A percentile compares a stretch with the other conserved stretches of the same genome.
These are phyloP conservation scores for Boletus barrowsii DNA, from an alignment of 768 basidiomycete species.

Conservation along the genomic window DNA sequence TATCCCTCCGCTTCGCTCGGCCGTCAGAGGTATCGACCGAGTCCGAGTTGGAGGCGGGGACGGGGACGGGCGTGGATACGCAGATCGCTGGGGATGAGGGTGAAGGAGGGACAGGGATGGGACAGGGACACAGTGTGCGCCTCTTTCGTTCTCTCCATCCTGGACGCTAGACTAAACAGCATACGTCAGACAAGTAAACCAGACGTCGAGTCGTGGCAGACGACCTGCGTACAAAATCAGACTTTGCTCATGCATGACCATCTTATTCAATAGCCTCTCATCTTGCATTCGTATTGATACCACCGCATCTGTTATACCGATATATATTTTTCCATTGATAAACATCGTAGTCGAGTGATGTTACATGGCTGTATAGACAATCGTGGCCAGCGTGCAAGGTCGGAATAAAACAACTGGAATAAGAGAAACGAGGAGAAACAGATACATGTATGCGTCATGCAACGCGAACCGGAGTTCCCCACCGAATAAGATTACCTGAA, in stretches of 20 bases:
- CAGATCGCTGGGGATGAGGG: no score
- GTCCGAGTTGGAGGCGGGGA: no score
- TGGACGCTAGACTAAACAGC: no score
- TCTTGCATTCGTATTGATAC: not conserved
- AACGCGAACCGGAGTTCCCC: not conserved
- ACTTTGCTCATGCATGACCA: not conserved
- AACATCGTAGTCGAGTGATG: conserved; percentile 16
- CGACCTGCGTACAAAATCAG: conserved; percentile 1
- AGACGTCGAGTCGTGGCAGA: conserved; percentile 15
- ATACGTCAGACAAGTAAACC: conserved; percentile 1
- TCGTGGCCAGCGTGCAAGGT: conserved; percentile 8
- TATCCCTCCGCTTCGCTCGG: conserved; percentile 25
- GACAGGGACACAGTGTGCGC: not conserved
- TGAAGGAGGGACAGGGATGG: no score
- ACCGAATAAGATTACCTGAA: not conserved
- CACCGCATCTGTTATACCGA: conserved; percentile 1
- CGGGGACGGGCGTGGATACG: no score
- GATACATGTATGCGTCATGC: not conserved
- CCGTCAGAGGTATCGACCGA: conserved; percentile 5
- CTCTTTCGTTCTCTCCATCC: no score
- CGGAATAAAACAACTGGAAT: no score
- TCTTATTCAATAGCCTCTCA: not conserved
- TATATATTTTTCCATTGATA: conserved; percentile 4
- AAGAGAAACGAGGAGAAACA: not conserved
- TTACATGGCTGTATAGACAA: conserved; percentile 25